A percentile compares a stretch with the other conserved stretches of the same genome.
These are phyloP conservation scores for Cladorrhinum samala DNA, from an alignment of 495 filamentous ascomycete species.

Conservation along the genomic window DNA sequence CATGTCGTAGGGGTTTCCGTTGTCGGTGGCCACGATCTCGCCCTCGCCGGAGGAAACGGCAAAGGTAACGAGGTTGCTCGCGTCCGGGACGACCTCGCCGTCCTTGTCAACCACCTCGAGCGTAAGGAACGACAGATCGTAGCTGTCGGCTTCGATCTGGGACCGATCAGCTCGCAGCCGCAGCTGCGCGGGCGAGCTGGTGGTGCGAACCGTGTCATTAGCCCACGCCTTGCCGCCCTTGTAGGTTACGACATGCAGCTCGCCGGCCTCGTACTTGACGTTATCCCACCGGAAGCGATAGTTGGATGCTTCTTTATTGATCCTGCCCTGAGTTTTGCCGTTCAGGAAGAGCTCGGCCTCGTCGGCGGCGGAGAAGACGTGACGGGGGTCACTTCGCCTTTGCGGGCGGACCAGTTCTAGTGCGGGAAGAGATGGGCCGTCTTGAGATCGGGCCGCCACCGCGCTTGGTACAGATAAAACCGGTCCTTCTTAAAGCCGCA, in stretches of 20 bases:
- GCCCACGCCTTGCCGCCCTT: slow-evolving; percentile 39
- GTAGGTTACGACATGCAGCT: slow-evolving; percentile 39
- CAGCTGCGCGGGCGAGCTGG: too few relatives aligned
- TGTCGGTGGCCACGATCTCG: slow-evolving; percentile 42
- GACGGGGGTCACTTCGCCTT: slow-evolving; percentile 43
- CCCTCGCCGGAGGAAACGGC: slow-evolving; percentile 33
- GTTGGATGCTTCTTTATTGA: slow-evolving; percentile 24
- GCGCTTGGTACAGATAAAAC: slow-evolving; percentile 43
- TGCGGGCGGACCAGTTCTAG: slow-evolving; percentile 45
- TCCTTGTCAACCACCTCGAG: slow-evolving; percentile 36
- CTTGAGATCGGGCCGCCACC: slow-evolving; percentile 36
- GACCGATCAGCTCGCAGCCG: too few relatives aligned
- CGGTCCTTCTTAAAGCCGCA: slow-evolving; percentile 47
- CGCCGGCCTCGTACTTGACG: slow-evolving; percentile 37
- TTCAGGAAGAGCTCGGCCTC: slow-evolving; percentile 47
- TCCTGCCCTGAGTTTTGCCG: slow-evolving; percentile 33
- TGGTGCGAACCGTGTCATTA: slow-evolving; percentile 24
- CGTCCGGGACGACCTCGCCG: slow-evolving; percentile 15
- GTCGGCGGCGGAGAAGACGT: slow-evolving; percentile 41
- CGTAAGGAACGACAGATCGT: slow-evolving; percentile 40
- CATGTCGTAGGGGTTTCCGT: slow-evolving; percentile 41
- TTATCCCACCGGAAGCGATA: slow-evolving; percentile 47
- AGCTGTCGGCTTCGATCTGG: slow-evolving; percentile 27
- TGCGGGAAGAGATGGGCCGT: slow-evolving; percentile 46
- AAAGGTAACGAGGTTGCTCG: slow-evolving; percentile 38